phyloP scores from a whole-genome alignment of 2,329 filamentous ascomycete genomes.

The Boeremia exigua region DNA sequence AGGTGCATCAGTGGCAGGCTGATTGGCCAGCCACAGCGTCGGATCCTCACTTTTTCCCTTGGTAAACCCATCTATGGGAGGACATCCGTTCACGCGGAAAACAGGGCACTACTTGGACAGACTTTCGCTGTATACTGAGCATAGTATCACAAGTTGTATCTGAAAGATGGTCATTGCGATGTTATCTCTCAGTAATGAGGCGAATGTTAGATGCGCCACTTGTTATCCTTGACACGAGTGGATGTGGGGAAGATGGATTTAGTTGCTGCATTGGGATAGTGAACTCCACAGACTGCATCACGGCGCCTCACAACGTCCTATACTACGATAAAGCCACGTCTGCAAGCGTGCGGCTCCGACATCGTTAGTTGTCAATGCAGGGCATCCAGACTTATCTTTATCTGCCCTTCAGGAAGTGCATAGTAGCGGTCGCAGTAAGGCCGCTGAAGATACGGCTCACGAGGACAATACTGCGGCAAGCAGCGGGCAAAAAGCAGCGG shows the following conservation, averaged over 20 bases:
- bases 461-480: constrained; percentile 6
- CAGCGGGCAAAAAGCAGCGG: background rate
- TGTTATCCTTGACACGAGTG: constrained; percentile 11
- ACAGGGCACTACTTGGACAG: constrained; percentile 26
- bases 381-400: constrained; percentile 10
- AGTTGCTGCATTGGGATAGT: constrained; percentile 21
- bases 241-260: constrained; percentile 21
- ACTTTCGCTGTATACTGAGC: constrained; percentile 15
- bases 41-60: constrained; percentile 2
- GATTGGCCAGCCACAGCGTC: constrained; percentile 26
- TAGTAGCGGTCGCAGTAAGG: background rate
- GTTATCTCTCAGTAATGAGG: constrained; percentile 9
- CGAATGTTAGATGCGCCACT: constrained; percentile 16
- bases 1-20: constrained; percentile 24
- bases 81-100: constrained; percentile 33
- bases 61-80: constrained; percentile 33
- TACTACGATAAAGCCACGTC: constrained; percentile 32
- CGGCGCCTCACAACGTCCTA: constrained; percentile 26
- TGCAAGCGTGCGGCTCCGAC: constrained; percentile 21
- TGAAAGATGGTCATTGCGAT: constrained; percentile 11
- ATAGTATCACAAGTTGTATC: constrained; percentile 8
- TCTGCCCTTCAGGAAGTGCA: background rate
- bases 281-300: constrained; percentile 26
- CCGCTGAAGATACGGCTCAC: constrained; percentile 16
- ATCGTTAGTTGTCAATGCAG: constrained; percentile 10